Evolutionary conservation across 805 yeast species (phyloP).

Genomic region (Hemisphaericaspora nanyangensis): DNA sequence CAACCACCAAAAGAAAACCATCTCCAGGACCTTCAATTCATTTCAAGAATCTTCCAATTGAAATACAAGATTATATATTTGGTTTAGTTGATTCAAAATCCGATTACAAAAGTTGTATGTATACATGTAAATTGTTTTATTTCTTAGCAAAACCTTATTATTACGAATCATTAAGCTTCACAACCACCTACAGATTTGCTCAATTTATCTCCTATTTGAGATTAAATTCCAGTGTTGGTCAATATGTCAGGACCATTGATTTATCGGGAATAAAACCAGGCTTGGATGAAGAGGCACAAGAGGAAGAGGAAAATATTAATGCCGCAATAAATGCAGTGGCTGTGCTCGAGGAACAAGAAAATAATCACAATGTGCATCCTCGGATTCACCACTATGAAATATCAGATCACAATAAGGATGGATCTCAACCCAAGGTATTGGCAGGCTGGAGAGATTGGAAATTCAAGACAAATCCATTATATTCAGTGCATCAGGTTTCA

Average conservation of each 20-base stretch:
- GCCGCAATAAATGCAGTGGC: neutral
- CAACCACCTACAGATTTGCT: conserved; percentile 74
- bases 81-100: conserved; percentile 30
- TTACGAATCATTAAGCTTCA: conserved; percentile 52
- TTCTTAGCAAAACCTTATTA: conserved; percentile 49
- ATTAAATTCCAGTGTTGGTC: conserved; percentile 51
- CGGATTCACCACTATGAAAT: conserved; percentile 1
- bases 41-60: conserved; percentile 38
- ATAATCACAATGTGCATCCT: conserved; percentile 11
- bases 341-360: neutral
- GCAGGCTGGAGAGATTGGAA: conserved; percentile 97
- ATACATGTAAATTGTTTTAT: conserved; percentile 50
- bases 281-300: conserved; percentile 17
- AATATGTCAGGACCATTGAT: conserved; percentile 53
- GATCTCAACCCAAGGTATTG: conserved; percentile 28
- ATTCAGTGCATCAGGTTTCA: conserved; percentile 28
- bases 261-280: conserved; percentile 46
- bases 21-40: conserved; percentile 7
- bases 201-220: conserved; percentile 73
- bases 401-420: conserved; percentile 2
- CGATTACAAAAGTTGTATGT: conserved; percentile 39
- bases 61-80: conserved; percentile 38
- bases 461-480: conserved; percentile 66
- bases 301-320: conserved; percentile 6
- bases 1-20: conserved; percentile 3